These are phyloP conservation scores for Apiotrichum brassicae DNA, from an alignment of 1,284 basidiomycete genomes.

Conservation along the genomic window DNA sequence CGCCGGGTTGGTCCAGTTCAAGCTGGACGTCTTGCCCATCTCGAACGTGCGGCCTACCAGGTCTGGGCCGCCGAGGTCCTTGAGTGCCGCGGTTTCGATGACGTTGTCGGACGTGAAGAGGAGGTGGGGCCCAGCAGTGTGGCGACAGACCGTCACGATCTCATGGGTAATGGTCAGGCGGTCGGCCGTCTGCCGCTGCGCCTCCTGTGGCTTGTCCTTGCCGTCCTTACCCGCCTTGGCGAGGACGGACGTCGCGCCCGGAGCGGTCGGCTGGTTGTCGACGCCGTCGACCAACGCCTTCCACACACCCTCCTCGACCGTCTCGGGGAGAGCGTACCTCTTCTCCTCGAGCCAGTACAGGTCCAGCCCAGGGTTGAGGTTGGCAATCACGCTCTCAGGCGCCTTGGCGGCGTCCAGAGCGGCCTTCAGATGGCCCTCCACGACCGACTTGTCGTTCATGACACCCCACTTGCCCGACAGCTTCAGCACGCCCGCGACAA, in stretches of 20 bases:
- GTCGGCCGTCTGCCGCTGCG: slow-evolving; percentile 12
- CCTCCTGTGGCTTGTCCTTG: slow-evolving; percentile 2
- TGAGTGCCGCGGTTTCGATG: slow-evolving; percentile 7
- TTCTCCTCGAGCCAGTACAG: slow-evolving; percentile 15
- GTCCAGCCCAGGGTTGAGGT: slow-evolving; percentile 16
- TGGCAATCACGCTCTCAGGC: slow-evolving; percentile 4
- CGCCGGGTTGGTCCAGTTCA: background rate
- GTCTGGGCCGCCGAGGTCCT: slow-evolving; percentile 16
- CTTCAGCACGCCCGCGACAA: slow-evolving; percentile 13
- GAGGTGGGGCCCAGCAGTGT: slow-evolving; percentile 13
- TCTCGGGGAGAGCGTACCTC: slow-evolving; percentile 12
- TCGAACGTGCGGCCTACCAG: slow-evolving; percentile 1
- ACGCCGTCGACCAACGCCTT: slow-evolving; percentile 17
- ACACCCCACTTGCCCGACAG: slow-evolving; percentile 6
- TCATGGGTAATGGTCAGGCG: slow-evolving; percentile 15
- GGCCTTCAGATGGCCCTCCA: slow-evolving; percentile 10
- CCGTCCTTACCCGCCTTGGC: slow-evolving; percentile 6
- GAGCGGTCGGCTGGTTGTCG: slow-evolving; percentile 11
- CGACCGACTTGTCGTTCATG: slow-evolving; percentile 8
- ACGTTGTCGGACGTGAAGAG: slow-evolving; percentile 12
- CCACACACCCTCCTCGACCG: slow-evolving; percentile 17
- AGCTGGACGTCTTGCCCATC: background rate
- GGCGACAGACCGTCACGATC: slow-evolving; percentile 14
- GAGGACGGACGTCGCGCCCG: background rate
- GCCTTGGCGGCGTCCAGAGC: slow-evolving; percentile 11